Conservation (phyloP, 2,329 filamentous ascomycete genomes). For the Cladobotryum mycophilum region DNA sequence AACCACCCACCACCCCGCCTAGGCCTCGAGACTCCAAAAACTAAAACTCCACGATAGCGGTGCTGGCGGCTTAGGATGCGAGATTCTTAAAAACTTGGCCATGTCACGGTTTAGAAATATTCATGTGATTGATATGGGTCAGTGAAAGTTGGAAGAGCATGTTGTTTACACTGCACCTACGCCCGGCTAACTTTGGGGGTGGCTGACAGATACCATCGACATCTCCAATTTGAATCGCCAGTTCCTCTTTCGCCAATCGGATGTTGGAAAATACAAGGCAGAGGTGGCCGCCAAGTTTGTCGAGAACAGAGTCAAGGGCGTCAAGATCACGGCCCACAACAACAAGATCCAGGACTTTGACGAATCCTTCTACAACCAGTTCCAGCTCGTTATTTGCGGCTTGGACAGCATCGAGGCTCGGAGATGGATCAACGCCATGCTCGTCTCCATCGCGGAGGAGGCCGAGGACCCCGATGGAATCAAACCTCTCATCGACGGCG, state of each 20-base stretch:
- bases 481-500: slow-evolving; percentile 93
- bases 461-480: slow-evolving; percentile 70
- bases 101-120: slow-evolving; percentile 95
- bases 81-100: slow-evolving; percentile 93
- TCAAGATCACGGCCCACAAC: slow-evolving; percentile 90
- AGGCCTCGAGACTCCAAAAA: slow-evolving; percentile 1
- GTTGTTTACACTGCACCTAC: background rate
- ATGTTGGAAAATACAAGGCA: slow-evolving; percentile 91
- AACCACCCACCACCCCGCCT: slow-evolving; percentile 11
- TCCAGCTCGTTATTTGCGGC: slow-evolving; percentile 88
- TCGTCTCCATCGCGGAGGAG: slow-evolving; percentile 83
- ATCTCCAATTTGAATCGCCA: slow-evolving; percentile 97
- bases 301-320: slow-evolving; percentile 79
- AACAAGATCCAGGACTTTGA: slow-evolving; percentile 96
- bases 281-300: slow-evolving; percentile 90
- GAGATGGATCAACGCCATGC: slow-evolving; percentile 95
- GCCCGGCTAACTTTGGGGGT: background rate
- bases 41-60: slow-evolving; percentile 50
- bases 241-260: slow-evolving; percentile 85
- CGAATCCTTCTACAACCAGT: slow-evolving; percentile 94
- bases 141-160: slow-evolving; percentile 17
- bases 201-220: slow-evolving; percentile 82
- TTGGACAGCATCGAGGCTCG: slow-evolving; percentile 95
- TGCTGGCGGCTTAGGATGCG: slow-evolving; percentile 88
- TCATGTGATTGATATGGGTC: slow-evolving; percentile 98